Percentiles rank a stretch among this genome's conserved stretches.
Evolutionary conservation across 2,329 filamentous ascomycete genomes (phyloP).

Genomic region (Nemania serpens): DNA sequence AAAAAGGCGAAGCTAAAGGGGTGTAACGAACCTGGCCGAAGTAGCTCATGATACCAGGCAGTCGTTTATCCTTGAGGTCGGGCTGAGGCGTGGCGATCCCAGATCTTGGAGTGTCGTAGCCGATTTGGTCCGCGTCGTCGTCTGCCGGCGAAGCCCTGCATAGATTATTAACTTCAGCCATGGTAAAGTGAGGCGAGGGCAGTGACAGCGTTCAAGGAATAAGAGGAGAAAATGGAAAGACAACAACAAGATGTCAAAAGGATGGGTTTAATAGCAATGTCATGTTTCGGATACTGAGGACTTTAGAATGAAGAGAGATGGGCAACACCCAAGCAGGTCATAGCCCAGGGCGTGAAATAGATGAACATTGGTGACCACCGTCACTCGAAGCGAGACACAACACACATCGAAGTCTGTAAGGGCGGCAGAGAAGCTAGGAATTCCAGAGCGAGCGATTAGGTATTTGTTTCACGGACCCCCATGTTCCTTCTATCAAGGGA

Average conservation of each 20-base stretch:
- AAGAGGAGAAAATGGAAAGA: background rate
- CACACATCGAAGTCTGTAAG: constrained; percentile 21
- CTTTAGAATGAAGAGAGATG: constrained; percentile 19
- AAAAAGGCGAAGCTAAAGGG: constrained; percentile 62
- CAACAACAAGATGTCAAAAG: constrained; percentile 18
- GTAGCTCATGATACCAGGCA: constrained; percentile 95
- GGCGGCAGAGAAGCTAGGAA: constrained; percentile 31
- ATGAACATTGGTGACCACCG: constrained; percentile 17
- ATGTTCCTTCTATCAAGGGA: constrained; percentile 32
- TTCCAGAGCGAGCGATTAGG: constrained; percentile 34
- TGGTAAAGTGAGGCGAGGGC: constrained; percentile 27
- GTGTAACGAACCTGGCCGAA: constrained; percentile 98
- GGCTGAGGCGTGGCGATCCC: constrained; percentile 92
- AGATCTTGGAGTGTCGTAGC: constrained; percentile 85
- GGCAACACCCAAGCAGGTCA: constrained; percentile 14
- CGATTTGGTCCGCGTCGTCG: constrained; percentile 79
- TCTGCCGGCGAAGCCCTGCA: constrained; percentile 62
- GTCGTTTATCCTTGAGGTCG: constrained; percentile 90
- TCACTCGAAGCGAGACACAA: constrained; percentile 15
- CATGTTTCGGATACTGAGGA: constrained; percentile 22
- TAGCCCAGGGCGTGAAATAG: constrained; percentile 15
- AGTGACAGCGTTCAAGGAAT: background rate
- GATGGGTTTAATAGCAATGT: constrained; percentile 18
- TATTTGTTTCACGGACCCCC: constrained; percentile 28
- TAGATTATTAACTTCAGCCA: constrained; percentile 55